phyloP scores from a whole-genome alignment of 2,329 filamentous ascomycete genomes.

The Tolypocladium endophyticum region DNA sequence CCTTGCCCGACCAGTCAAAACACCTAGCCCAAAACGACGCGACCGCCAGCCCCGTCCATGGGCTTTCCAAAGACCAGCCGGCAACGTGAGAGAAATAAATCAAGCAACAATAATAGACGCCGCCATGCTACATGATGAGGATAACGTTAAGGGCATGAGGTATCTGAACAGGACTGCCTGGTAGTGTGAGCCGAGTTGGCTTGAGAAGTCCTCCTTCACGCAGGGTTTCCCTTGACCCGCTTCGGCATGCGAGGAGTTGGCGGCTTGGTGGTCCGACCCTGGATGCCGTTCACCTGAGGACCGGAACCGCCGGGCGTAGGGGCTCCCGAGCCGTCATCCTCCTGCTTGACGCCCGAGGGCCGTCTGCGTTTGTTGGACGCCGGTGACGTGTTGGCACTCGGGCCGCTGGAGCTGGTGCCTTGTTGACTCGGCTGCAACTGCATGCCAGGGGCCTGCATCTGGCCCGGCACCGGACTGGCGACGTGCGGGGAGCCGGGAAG shows the following conservation, averaged over 20 bases:
- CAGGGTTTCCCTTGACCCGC: slow-evolving; percentile 37
- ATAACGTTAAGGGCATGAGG: slow-evolving; percentile 14
- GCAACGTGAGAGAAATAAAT: slow-evolving; percentile 10
- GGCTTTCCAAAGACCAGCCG: slow-evolving; percentile 11
- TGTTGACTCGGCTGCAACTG: slow-evolving; percentile 58
- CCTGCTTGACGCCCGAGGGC: slow-evolving; percentile 45
- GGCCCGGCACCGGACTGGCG: slow-evolving; percentile 49
- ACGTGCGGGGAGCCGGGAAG: slow-evolving; percentile 52
- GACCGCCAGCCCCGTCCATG: neutral
- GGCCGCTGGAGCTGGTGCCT: slow-evolving; percentile 54
- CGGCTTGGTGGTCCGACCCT: slow-evolving; percentile 41
- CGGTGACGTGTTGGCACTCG: slow-evolving; percentile 57
- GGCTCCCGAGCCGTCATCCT: slow-evolving; percentile 40
- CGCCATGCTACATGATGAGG: slow-evolving; percentile 25
- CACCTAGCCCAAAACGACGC: slow-evolving; percentile 10
- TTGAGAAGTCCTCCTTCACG: slow-evolving; percentile 10
- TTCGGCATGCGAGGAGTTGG: slow-evolving; percentile 48
- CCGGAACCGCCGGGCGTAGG: slow-evolving; percentile 33
- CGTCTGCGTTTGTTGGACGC: slow-evolving; percentile 49
- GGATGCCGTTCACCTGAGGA: slow-evolving; percentile 41
- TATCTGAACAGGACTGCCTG: neutral
- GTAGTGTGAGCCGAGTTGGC: neutral
- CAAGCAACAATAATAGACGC: slow-evolving; percentile 18
- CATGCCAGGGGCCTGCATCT: slow-evolving; percentile 57
- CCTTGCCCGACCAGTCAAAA: neutral